Percentiles rank a stretch among this genome's conserved stretches.
These are phyloP conservation scores for Chondrus crispus DNA, from an alignment of 23 red algal species.

Conservation along the genomic window DNA sequence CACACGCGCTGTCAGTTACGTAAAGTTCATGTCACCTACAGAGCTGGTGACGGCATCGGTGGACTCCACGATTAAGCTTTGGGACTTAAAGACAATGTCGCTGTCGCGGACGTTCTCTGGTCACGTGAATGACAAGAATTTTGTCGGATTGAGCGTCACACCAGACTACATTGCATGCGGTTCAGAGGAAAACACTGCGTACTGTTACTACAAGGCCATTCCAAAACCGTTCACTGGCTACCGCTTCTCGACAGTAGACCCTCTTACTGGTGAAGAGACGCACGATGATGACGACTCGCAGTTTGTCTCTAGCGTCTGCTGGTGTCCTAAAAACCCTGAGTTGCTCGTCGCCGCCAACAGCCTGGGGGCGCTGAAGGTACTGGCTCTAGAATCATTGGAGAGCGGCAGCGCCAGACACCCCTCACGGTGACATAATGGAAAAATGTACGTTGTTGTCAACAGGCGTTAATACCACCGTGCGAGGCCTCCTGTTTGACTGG, in stretches of 20 bases:
- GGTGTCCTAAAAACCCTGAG: conserved; percentile 72
- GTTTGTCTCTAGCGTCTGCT: conserved; percentile 80
- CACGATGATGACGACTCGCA: conserved; percentile 50
- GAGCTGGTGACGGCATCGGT: conserved; percentile 79
- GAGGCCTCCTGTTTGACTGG: no score
- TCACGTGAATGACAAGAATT: conserved; percentile 91
- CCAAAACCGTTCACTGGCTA: conserved; percentile 58
- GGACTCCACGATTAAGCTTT: conserved; percentile 75
- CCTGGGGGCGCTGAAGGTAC: conserved; percentile 82
- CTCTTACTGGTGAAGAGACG: conserved; percentile 64
- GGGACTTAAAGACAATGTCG: conserved; percentile 48
- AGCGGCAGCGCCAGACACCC: no score
- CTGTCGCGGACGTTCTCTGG: conserved; percentile 76
- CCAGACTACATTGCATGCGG: conserved; percentile 92
- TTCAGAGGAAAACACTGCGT: conserved; percentile 88
- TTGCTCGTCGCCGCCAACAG: conserved; percentile 83
- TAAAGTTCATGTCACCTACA: conserved; percentile 63
- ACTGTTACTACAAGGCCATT: conserved; percentile 86
- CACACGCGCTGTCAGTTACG: conserved; percentile 82
- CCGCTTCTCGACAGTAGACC: conserved; percentile 63
- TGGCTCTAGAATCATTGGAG: conserved; percentile 59
- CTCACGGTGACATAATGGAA: no score
- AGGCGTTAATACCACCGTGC: no score
- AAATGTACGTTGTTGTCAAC: no score
- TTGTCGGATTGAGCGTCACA: conserved; percentile 90